Conservation (phyloP, 2,329 filamentous ascomycete genomes). For the Massarina eburnea region DNA sequence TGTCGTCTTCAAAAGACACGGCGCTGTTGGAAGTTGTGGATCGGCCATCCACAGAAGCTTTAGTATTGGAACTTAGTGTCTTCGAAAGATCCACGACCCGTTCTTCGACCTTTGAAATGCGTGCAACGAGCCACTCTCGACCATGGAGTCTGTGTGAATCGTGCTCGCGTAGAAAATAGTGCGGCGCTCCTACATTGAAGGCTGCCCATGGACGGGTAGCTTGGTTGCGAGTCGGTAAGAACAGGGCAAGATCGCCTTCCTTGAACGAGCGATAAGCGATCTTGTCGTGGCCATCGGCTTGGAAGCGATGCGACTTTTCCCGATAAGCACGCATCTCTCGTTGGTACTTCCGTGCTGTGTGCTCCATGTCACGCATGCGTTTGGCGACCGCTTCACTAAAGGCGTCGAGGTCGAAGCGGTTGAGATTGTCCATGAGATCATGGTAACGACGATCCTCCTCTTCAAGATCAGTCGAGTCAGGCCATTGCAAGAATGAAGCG, state of each 20-base stretch:
- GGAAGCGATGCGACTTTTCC: slow-evolving; percentile 78
- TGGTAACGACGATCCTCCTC: slow-evolving; percentile 74
- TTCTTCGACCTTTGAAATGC: slow-evolving; percentile 88
- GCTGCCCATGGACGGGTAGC: slow-evolving; percentile 95
- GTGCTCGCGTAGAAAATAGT: slow-evolving; percentile 94
- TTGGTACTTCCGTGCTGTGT: slow-evolving; percentile 89
- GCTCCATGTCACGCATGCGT: slow-evolving; percentile 89
- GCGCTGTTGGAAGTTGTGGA: slow-evolving; percentile 56
- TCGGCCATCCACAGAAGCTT: slow-evolving; percentile 47
- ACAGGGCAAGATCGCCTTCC: slow-evolving; percentile 90
- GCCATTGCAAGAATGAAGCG: slow-evolving; percentile 79
- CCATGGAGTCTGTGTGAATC: slow-evolving; percentile 81
- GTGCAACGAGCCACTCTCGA: slow-evolving; percentile 93
- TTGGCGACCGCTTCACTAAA: slow-evolving; percentile 86
- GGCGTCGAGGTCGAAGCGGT: slow-evolving; percentile 78
- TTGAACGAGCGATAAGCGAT: slow-evolving; percentile 96
- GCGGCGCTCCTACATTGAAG: slow-evolving; percentile 95
- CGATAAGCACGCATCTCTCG: slow-evolving; percentile 84
- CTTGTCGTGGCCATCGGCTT: slow-evolving; percentile 89
- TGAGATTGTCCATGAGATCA: slow-evolving; percentile 71
- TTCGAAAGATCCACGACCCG: slow-evolving; percentile 90
- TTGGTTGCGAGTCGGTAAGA: slow-evolving; percentile 92
- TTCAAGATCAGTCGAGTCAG: slow-evolving; percentile 66
- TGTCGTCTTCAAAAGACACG: slow-evolving; percentile 76
- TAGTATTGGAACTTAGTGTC: slow-evolving; percentile 58